Conservation (phyloP, 768 basidiomycete species). For the Tulasnella sp. region DNA sequence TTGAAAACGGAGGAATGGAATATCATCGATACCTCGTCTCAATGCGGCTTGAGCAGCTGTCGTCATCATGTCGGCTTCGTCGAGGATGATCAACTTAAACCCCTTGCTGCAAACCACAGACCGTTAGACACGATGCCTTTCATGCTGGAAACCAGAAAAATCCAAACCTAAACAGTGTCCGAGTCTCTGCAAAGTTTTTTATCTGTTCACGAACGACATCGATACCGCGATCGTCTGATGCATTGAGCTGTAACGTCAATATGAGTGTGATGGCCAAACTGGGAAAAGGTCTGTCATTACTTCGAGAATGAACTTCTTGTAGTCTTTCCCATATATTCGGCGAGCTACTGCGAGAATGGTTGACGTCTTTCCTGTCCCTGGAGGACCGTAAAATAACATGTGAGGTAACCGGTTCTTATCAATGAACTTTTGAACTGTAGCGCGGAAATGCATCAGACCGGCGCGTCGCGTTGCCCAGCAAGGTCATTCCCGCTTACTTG, state of each 20-base stretch:
- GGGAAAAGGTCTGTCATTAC: slow-evolving; percentile 48
- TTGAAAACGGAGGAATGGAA: neutral
- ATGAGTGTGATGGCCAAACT: neutral
- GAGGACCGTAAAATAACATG: slow-evolving; percentile 95
- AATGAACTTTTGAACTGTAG: slow-evolving; percentile 87
- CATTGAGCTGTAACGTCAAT: slow-evolving; percentile 70
- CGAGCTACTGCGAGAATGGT: slow-evolving; percentile 96
- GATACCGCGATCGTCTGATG: slow-evolving; percentile 97
- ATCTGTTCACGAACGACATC: slow-evolving; percentile 99
- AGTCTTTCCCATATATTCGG: slow-evolving; percentile 86
- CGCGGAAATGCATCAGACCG: slow-evolving; percentile 18
- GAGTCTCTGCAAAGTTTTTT: slow-evolving; percentile 96
- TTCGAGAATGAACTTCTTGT: slow-evolving; percentile 92
- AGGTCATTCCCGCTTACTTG: slow-evolving; percentile 64
- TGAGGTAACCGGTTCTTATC: slow-evolving; percentile 93
- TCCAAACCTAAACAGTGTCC: slow-evolving; percentile 63
- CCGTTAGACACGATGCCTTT: neutral
- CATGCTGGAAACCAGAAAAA: neutral
- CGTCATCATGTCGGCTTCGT: slow-evolving; percentile 99
- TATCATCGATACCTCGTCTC: slow-evolving; percentile 59
- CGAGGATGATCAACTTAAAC: slow-evolving; percentile 96
- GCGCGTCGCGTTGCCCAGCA: slow-evolving; percentile 12
- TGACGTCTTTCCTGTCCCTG: slow-evolving; percentile 97
- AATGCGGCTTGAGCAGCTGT: slow-evolving; percentile 95
- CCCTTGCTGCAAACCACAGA: slow-evolving; percentile 69